These are phyloP conservation scores for Meyerozyma elateridarum DNA, from an alignment of 1,139 yeast species.

Conservation along the genomic window DNA sequence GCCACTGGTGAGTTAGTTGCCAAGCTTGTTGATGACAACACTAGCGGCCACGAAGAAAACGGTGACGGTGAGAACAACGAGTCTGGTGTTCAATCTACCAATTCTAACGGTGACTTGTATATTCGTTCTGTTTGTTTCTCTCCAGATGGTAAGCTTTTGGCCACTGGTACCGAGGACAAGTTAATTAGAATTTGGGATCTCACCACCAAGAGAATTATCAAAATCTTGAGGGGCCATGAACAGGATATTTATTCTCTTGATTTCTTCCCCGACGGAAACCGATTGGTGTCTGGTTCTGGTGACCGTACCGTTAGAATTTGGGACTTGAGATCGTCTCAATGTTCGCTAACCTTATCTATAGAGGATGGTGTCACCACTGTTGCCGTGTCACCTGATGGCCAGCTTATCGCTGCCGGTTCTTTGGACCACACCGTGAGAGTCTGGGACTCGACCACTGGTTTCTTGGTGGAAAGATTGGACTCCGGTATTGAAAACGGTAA, in stretches of 20 bases:
- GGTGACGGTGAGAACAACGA: constrained; percentile 16
- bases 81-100: constrained; percentile 26
- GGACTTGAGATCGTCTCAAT: constrained; percentile 91
- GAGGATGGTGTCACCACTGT: constrained; percentile 99
- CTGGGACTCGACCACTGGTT: constrained; percentile 95
- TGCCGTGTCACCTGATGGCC: constrained; percentile 94
- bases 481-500: constrained; percentile 83
- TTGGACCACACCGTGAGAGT: constrained; percentile 93
- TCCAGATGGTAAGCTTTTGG: constrained; percentile 92
- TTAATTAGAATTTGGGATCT: constrained; percentile 96
- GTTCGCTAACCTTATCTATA: constrained; percentile 81
- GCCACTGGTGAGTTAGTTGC: constrained; percentile 90
- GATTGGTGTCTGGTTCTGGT: constrained; percentile 93
- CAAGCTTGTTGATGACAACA: constrained; percentile 73
- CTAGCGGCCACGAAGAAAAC: constrained; percentile 23
- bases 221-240: constrained; percentile 90
- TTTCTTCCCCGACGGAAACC: constrained; percentile 92
- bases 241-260: constrained; percentile 96
- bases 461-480: constrained; percentile 87
- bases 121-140: constrained; percentile 94
- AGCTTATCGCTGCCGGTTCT: constrained; percentile 93
- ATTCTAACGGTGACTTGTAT: constrained; percentile 73
- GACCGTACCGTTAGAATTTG: constrained; percentile 96
- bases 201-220: constrained; percentile 78
- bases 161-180: constrained; percentile 98